Evolutionary conservation across 1,284 basidiomycete genomes (phyloP), one percentile per base, ranked within the genome.

Genomic region (Puccinia hordei): DNA sequence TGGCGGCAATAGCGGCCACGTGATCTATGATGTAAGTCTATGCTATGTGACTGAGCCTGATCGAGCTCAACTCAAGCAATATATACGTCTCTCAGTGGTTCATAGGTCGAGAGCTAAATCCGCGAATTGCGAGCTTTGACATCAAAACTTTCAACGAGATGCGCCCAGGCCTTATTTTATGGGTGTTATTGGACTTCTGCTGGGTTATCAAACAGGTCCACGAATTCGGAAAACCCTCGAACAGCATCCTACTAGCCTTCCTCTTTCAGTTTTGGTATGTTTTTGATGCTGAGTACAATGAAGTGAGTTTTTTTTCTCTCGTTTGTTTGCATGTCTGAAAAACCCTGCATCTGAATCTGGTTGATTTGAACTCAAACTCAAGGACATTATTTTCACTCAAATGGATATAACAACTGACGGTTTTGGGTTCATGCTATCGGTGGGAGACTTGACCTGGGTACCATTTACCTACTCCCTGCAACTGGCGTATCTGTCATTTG

Each of bases 381-480:
- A 89, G 87, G 82, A 87, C 27, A 91, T 93, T 13, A 90, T 99
- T 84, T 89, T 99, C 82, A 95, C 93, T 12, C 95, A 93, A 24
- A 98, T 99, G 94, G 96, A 99, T 85, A 97, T 99, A 85, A 96
- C 92, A 10, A 94, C 93, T 38, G 97, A 99, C 84, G 96, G 96
- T 5, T 98, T 99, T 83, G 97, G 97, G 9, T 98, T 96, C 89
- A 99, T 99, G 97, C 91, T 99, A 44, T 88, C 93, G 2, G 90
- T 97, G 71, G 97, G 96, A 66, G 95, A 99, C 86, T 89, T 98
- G 33, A 88, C 91, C 24, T 98, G 94, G 93, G 93, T 99, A 12
- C 97, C 97, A 6, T 98, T 98, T 87, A 91, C 91, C 19, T 99
- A 98, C 87, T 91, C 91, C 30, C 90, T 98, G 6, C 95, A 99